Evolutionary conservation across 202 grass and related monocot genomes (phyloP).

Genomic region (Schoenoplectus triqueter): DNA sequence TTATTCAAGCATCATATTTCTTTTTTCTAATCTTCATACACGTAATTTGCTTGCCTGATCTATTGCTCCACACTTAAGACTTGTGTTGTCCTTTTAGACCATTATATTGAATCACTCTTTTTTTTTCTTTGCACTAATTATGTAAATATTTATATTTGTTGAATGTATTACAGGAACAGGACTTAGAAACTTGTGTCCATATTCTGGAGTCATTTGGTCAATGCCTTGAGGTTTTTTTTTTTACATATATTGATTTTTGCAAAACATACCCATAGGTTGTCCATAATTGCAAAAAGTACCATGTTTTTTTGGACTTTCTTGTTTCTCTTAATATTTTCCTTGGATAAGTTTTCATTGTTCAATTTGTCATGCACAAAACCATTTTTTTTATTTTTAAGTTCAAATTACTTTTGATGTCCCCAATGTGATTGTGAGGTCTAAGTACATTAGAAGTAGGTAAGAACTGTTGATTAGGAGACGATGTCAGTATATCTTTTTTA

Average conservation of each 20-base stretch:
- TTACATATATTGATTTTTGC: constrained; percentile 6
- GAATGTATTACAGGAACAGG: constrained; percentile 64
- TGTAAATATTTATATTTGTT: constrained; percentile 42
- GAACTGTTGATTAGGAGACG: not conserved
- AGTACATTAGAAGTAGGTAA: not conserved
- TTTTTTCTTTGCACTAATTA: constrained; percentile 40
- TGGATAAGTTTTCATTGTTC: not conserved
- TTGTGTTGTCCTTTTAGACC: not conserved
- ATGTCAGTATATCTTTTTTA: not conserved
- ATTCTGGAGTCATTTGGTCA: constrained; percentile 75
- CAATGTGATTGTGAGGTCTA: not conserved
- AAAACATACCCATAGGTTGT: constrained; percentile 6
- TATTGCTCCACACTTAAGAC: not conserved
- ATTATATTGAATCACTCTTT: not conserved
- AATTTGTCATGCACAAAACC: not conserved
- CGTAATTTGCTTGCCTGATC: not conserved
- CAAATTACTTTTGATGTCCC: not conserved
- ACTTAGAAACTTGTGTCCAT: constrained; percentile 67
- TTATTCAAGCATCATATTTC: constrained; percentile 39
- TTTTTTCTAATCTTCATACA: constrained; percentile 17
- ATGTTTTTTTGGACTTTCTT: not conserved
- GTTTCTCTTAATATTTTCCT: constrained; percentile 21
- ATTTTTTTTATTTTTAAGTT: not conserved
- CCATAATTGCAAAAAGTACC: not conserved
- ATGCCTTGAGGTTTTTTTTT: constrained; percentile 70